Evolutionary conservation across 2,329 filamentous ascomycete species (phyloP).

Genomic region (Clonostachys byssicola): DNA sequence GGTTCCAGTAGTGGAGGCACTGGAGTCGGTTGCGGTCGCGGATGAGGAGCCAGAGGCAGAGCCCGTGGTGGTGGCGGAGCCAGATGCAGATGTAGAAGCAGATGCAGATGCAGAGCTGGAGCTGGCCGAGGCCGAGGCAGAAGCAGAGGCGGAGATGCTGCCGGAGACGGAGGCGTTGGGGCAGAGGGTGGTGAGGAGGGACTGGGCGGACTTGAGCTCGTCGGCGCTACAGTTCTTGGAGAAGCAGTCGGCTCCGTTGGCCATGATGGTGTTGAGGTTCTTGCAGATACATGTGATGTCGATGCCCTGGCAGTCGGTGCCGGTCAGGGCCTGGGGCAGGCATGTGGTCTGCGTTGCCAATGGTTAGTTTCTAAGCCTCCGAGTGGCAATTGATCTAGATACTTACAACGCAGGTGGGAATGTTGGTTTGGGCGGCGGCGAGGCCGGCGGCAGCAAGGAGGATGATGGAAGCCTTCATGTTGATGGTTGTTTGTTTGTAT

Average conservation of each 20-base stretch:
- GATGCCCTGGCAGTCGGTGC: background rate
- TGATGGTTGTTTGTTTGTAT: background rate
- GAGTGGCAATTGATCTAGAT: no score
- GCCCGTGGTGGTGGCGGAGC: background rate
- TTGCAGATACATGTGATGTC: slow-evolving; percentile 3
- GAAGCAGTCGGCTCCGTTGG: background rate
- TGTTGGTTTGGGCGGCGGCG: slow-evolving; percentile 2
- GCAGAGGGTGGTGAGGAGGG: background rate
- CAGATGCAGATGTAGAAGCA: background rate
- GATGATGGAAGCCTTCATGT: slow-evolving; percentile 1
- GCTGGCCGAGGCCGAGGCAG: background rate
- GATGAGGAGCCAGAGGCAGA: background rate
- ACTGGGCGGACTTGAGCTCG: slow-evolving; percentile 1
- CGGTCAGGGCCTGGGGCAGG: background rate
- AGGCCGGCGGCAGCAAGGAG: slow-evolving; percentile 3
- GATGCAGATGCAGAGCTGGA: background rate
- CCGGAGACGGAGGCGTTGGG: background rate
- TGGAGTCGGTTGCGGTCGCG: background rate
- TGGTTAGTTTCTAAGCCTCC: no score
- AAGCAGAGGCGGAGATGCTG: background rate
- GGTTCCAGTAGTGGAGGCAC: background rate
- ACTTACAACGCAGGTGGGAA: slow-evolving; percentile 2
- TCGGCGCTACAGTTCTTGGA: background rate
- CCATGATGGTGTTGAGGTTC: slow-evolving; percentile 1
- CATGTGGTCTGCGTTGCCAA: no score